Base-by-base conservation (phyloP, 2,329 filamentous ascomycete genomes). In the Phialocephala sp. region DNA sequence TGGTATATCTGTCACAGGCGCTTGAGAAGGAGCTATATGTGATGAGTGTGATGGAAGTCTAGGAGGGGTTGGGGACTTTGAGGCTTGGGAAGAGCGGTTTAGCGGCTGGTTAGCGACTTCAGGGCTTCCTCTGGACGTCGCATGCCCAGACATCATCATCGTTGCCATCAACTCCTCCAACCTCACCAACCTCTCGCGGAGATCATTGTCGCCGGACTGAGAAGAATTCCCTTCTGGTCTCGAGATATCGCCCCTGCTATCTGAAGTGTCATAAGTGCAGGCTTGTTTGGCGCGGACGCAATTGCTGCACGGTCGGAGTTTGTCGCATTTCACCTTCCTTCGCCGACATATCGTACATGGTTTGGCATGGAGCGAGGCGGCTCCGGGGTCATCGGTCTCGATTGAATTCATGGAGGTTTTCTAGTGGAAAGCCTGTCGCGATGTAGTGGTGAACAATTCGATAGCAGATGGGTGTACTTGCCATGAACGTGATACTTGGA, bases 321-420 rank as follows among this genome's bases (percentile, higher is more conserved):
- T 89, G 77, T 92, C 88, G 76, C 90, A 92, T 67, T 87, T 88
- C 41, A 92, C 86, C 76, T 92, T 92, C 68, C 90, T 55, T 60
- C 65, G 69, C 39, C 70, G 67, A 63, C 70, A 72, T 3, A 20
- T 55, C 14, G 64, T 58, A 58, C 70, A 72, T 22, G 70, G 70
- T 20, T 65, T 67, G 52, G 27, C 18, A 1, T 36, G 52, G 12
- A 22, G 24, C 18, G 52, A 55, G 15, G 24, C 18, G 14, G 52
- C 27, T 35, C 27, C 24, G 18, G 14, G 3, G 15, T 57, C 22
- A 47, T 45, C 32, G 36, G n/a, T 15, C n/a, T 60, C 56, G 50
- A 54, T 32, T 52, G 62, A 39, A 58, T 58, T 66, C 57, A 61
- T 64, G 39, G 24, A 36, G 45, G 22, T 22, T 11, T 50, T 24